Evolutionary conservation across 805 yeast genomes (phyloP).

Genomic region (Hanseniaspora mollemarum): DNA sequence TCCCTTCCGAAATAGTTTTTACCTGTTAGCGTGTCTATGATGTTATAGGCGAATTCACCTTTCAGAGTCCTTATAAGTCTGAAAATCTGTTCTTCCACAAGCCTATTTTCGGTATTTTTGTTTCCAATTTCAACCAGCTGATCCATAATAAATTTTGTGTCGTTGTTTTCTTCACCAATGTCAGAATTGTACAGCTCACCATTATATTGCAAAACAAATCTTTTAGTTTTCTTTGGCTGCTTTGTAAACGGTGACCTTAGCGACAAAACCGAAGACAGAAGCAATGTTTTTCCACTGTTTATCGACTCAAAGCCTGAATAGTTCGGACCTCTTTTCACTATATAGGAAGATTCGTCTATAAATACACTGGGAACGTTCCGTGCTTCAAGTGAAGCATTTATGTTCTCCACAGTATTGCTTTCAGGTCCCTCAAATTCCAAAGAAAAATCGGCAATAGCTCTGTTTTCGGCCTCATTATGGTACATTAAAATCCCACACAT

Average conservation of each 20-base stretch:
- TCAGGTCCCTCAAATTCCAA: constrained; percentile 4
- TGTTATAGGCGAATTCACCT: constrained; percentile 76
- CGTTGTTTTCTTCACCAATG: constrained; percentile 41
- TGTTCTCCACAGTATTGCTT: constrained; percentile 3
- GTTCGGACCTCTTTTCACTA: constrained; percentile 58
- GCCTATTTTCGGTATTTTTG: constrained; percentile 31
- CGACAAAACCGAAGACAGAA: constrained; percentile 67
- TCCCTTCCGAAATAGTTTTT: constrained; percentile 74
- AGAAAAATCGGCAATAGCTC: not conserved
- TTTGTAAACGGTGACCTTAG: constrained; percentile 63
- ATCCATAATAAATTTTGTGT: constrained; percentile 45
- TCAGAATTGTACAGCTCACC: constrained; percentile 73
- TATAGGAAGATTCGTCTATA: constrained; percentile 27
- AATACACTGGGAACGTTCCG: not conserved
- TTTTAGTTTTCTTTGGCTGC: constrained; percentile 48
- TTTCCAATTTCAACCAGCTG: constrained; percentile 26
- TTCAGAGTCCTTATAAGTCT: constrained; percentile 28
- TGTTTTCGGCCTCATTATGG: not conserved
- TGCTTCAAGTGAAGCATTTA: not conserved
- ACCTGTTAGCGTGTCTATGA: constrained; percentile 33
- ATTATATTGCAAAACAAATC: constrained; percentile 60
- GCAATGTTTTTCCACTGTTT: constrained; percentile 20
- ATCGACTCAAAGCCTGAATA: constrained; percentile 30
- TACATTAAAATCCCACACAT: constrained; percentile 16
- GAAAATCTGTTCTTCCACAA: constrained; percentile 28